Evolutionary conservation across 441 rosid genomes (phyloP).

Genomic region (Eutrema salsugineum): DNA sequence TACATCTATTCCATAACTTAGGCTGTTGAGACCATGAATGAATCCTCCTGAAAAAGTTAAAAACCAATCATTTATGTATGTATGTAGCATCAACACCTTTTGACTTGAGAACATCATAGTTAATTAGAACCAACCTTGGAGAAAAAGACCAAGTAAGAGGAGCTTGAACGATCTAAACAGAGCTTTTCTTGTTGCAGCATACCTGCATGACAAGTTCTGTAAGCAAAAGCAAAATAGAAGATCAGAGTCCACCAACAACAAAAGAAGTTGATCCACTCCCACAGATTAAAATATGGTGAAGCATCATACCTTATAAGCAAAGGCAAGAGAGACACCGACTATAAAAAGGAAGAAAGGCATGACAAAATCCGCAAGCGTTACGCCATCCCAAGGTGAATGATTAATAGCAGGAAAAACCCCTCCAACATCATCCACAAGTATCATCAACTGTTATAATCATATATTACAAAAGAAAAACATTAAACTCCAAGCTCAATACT

Average conservation of each 20-base stretch:
- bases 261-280: background rate
- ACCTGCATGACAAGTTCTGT: constrained; percentile 58
- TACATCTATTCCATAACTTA: constrained; percentile 65
- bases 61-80: background rate
- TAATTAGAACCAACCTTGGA: constrained; percentile 56
- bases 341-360: constrained; percentile 95
- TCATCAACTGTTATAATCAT: constrained; percentile 68
- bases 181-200: constrained; percentile 64
- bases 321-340: constrained; percentile 78
- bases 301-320: constrained; percentile 60
- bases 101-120: background rate
- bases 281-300: background rate
- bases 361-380: constrained; percentile 87
- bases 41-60: constrained; percentile 59
- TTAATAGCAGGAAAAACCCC: constrained; percentile 69
- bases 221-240: background rate
- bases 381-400: constrained; percentile 91
- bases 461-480: background rate
- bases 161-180: constrained; percentile 55
- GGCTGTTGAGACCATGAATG: constrained; percentile 61
- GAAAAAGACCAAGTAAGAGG: constrained; percentile 59
- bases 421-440: constrained; percentile 78
- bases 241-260: background rate
- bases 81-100: too few relatives aligned
- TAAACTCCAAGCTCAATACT: background rate